Evolutionary conservation across 1,284 basidiomycete genomes (phyloP), one percentile per base, ranked within the genome.

Genomic region (Cystobasidiaceae sp.): DNA sequence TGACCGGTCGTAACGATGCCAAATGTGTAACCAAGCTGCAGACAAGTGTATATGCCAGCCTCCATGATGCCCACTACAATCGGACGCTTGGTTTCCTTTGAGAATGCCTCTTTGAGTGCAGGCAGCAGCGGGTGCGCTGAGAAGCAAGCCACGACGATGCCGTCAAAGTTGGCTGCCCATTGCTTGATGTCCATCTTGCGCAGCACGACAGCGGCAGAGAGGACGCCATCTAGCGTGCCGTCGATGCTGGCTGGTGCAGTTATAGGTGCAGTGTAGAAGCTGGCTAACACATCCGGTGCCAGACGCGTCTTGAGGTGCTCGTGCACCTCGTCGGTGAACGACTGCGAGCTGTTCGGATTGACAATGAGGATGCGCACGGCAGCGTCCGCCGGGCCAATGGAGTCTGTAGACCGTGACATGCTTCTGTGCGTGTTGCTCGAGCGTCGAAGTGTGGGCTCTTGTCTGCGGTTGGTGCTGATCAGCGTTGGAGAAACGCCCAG

Each of bases 121-220:
- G 54, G 54, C 19, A 56, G 13, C 11, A 56, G 54, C 1, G 54
- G 54, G 32, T 56, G 54, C 3, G 54, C 54, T 19, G 54, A 56
- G 41, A 56, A 56, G 41, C 54, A 56, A 19, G 30, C 37, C 7
- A 56, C 39, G 15, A 56, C 27, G 30, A 56, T 17, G n/a, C n/a
- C n/a, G n/a, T n/a, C n/a, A n/a, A n/a, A n/a, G n/a, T n/a, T n/a
- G 13, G 54, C 54, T 21, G 54, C 15, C n/a, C 17, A 9, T 4
- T 9, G 23, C 5, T 6, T 6, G 11, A 56, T 4, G 37, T 28
- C 54, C 15, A 56, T 17, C 11, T 56, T 41, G 7, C 19, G n/a
- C 54, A 56, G 8, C 4, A 56, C 27, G 4, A 41, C 41, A 15
- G 37, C 37, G 4, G 54, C 25, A 2, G 54, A 56, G 1, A 56